These are phyloP conservation scores for Trichoderma sp. DNA, from an alignment of 2,329 filamentous ascomycete genomes.

Conservation along the genomic window DNA sequence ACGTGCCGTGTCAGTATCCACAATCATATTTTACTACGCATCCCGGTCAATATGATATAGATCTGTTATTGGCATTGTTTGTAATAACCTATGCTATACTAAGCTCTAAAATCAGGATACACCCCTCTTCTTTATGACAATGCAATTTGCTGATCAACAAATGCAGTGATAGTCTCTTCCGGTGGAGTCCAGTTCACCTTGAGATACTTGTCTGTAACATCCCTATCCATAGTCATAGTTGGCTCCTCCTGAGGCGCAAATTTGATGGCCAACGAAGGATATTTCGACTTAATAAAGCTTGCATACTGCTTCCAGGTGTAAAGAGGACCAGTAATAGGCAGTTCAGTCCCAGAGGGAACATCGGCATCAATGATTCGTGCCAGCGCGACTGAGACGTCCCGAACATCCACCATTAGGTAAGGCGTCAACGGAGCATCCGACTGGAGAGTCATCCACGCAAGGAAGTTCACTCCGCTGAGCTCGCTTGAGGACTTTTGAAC, in stretches of 20 bases:
- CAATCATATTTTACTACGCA: neutral
- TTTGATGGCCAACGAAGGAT: neutral
- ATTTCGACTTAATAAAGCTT: neutral
- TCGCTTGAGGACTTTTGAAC: slow-evolving; percentile 27
- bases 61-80: neutral
- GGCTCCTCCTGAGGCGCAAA: neutral
- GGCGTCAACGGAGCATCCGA: neutral
- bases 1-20: neutral
- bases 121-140: neutral
- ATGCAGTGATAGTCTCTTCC: neutral
- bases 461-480: slow-evolving; percentile 24
- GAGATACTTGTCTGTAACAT: neutral
- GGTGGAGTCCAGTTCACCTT: neutral
- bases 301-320: neutral
- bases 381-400: neutral
- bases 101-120: neutral
- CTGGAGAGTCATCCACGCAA: slow-evolving; percentile 2
- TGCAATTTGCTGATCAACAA: slow-evolving; percentile 6
- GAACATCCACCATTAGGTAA: slow-evolving; percentile 5
- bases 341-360: neutral
- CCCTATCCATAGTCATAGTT: neutral
- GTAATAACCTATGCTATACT: neutral
- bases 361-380: neutral
- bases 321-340: neutral
- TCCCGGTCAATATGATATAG: neutral